Evolutionary conservation across 2,329 filamentous ascomycete species (phyloP).

Genomic region (Fusarium buxicola): DNA sequence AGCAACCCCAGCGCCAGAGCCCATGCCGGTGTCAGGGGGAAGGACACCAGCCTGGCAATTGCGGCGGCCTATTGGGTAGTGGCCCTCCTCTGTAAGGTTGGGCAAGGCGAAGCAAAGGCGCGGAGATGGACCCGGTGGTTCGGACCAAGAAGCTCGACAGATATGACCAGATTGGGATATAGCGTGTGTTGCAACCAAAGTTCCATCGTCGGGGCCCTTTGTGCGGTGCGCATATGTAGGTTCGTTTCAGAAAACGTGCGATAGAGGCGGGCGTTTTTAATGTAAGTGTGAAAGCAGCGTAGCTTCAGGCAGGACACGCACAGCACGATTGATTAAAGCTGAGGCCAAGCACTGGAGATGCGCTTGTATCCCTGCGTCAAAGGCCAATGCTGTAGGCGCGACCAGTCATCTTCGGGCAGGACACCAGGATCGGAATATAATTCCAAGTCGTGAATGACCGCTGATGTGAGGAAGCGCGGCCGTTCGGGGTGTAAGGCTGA

Average conservation of each 20-base stretch:
- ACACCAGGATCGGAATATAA: not conserved
- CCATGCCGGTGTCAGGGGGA: constrained; percentile 30
- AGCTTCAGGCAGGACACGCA: constrained; percentile 37
- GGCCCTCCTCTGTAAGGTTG: constrained; percentile 8
- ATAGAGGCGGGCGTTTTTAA: not conserved
- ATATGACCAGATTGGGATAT: constrained; percentile 39
- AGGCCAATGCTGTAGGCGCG: too few relatives aligned
- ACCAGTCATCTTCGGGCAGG: not conserved
- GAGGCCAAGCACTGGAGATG: too few relatives aligned
- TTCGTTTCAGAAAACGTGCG: not conserved
- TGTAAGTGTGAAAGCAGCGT: constrained; percentile 13
- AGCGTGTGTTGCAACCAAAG: constrained; percentile 27
- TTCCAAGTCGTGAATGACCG: too few relatives aligned
- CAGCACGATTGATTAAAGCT: too few relatives aligned
- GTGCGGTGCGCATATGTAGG: constrained; percentile 23
- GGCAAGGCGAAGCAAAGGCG: constrained; percentile 25
- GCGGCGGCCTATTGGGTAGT: constrained; percentile 21
- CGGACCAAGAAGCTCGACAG: constrained; percentile 30
- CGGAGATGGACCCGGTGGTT: constrained; percentile 29
- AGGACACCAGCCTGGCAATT: constrained; percentile 38
- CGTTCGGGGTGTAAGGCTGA: constrained; percentile 42
- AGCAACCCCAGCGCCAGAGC: constrained; percentile 7
- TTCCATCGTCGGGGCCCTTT: constrained; percentile 29
- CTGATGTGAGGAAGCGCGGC: too few relatives aligned
- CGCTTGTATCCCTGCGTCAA: too few relatives aligned